A percentile compares a stretch with the other conserved stretches of the same genome.
Evolutionary conservation across 176 grass and related monocot species (phyloP).

Genomic region (Avena eriantha): DNA sequence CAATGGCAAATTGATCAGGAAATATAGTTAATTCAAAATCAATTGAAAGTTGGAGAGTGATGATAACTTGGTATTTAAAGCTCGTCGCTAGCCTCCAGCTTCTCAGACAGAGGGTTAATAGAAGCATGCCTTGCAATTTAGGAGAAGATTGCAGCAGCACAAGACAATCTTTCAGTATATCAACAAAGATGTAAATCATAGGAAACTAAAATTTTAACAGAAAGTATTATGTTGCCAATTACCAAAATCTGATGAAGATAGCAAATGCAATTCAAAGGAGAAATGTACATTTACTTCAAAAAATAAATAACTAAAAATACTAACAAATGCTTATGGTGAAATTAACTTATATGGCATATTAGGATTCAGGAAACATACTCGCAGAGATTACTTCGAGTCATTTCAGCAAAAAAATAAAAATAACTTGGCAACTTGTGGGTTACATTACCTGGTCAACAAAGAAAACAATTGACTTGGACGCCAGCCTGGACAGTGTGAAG

Average conservation of each 20-base stretch:
- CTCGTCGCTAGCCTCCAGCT: not conserved
- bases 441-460: no score
- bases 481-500: no score
- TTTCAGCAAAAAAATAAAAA: no score
- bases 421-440: no score
- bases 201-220: not conserved
- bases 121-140: not conserved
- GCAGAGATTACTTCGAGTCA: no score
- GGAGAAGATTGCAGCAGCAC: constrained; percentile 6
- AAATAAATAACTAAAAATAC: no score
- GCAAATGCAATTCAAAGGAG: not conserved
- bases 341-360: no score
- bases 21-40: constrained; percentile 35
- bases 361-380: no score
- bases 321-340: no score
- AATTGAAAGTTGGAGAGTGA: not conserved
- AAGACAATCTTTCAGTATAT: constrained; percentile 5
- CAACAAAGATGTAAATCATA: not conserved
- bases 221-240: not conserved
- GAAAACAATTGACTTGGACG: no score
- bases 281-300: not conserved
- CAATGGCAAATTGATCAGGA: constrained; percentile 41
- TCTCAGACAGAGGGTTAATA: not conserved
- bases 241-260: not conserved
- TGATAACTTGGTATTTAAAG: not conserved